Conservation (phyloP, 306 rosid genomes). For the Cucumis hystrix region DNA sequence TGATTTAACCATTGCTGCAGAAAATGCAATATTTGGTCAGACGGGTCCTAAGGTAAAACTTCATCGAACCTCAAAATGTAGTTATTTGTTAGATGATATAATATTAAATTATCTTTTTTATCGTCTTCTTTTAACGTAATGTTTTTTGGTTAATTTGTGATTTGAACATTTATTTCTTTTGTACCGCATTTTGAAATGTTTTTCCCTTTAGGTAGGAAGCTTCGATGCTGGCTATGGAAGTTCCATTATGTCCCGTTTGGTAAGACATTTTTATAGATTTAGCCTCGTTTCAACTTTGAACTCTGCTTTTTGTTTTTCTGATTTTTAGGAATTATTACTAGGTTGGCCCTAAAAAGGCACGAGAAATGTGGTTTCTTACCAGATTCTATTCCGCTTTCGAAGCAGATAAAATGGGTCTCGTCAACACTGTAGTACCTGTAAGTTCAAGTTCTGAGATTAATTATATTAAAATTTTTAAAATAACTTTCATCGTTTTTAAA, state of each 20-base stretch:
- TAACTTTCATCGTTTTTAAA: too few relatives aligned
- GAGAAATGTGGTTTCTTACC: conserved; percentile 82
- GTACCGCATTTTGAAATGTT: background rate
- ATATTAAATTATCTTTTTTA: too few relatives aligned
- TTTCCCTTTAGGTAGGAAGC: conserved; percentile 62
- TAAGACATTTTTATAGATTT: conserved; percentile 7
- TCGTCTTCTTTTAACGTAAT: too few relatives aligned
- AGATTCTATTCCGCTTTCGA: conserved; percentile 75
- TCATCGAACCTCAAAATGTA: background rate
- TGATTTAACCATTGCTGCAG: conserved; percentile 88
- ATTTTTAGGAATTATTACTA: conserved; percentile 9
- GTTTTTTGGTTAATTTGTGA: too few relatives aligned
- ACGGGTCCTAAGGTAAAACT: conserved; percentile 85
- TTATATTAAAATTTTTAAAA: too few relatives aligned
- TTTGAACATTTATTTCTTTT: background rate
- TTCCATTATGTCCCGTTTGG: conserved; percentile 91
- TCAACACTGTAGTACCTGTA: conserved; percentile 73
- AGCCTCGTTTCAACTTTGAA: too few relatives aligned
- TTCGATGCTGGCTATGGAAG: conserved; percentile 99
- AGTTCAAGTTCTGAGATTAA: conserved; percentile 4
- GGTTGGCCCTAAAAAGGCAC: conserved; percentile 87
- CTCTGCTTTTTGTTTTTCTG: background rate
- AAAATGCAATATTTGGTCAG: conserved; percentile 88
- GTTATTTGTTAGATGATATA: too few relatives aligned
- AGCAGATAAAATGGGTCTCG: conserved; percentile 94